Conservation (phyloP, 2,329 filamentous ascomycete species). For the Aspergillus carbonarius region DNA sequence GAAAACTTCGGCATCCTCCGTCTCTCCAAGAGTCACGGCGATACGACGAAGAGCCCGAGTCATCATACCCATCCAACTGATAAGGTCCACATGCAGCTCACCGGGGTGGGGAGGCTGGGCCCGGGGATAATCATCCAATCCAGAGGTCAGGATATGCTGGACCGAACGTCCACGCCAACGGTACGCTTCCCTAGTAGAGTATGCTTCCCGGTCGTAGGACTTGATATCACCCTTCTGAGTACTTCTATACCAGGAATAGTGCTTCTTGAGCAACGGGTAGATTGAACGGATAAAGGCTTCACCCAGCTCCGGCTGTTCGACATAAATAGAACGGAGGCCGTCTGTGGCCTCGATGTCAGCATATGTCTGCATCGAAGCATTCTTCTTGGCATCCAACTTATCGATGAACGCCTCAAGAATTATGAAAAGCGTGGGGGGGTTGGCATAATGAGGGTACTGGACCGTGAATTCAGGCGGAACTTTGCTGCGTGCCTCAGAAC, state of each 20-base stretch:
- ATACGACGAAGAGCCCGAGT: conserved; percentile 79
- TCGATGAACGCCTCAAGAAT: conserved; percentile 81
- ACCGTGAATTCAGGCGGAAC: conserved; percentile 90
- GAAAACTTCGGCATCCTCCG: conserved; percentile 74
- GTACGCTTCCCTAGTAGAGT: conserved; percentile 87
- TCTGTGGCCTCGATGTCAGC: conserved; percentile 34
- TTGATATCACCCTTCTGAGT: conserved; percentile 90
- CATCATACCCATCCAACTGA: conserved; percentile 98
- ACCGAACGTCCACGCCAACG: conserved; percentile 90
- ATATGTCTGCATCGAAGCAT: conserved; percentile 25
- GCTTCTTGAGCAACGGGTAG: conserved; percentile 82
- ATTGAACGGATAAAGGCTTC: conserved; percentile 71
- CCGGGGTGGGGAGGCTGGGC: conserved; percentile 91
- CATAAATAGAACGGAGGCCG: conserved; percentile 61
- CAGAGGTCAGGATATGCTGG: conserved; percentile 85
- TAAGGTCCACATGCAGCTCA: conserved; percentile 90
- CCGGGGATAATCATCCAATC: conserved; percentile 93
- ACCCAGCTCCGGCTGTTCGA: conserved; percentile 67
- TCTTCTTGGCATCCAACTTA: conserved; percentile 60
- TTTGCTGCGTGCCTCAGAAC: conserved; percentile 87
- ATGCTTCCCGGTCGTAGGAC: conserved; percentile 85
- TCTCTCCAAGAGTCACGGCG: conserved; percentile 69
- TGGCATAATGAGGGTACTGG: conserved; percentile 96
- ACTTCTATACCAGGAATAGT: conserved; percentile 92
- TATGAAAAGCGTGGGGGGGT: conserved; percentile 92